Evolutionary conservation across 2,329 filamentous ascomycete species (phyloP).

Genomic region (Aspergillus eucalypticola): DNA sequence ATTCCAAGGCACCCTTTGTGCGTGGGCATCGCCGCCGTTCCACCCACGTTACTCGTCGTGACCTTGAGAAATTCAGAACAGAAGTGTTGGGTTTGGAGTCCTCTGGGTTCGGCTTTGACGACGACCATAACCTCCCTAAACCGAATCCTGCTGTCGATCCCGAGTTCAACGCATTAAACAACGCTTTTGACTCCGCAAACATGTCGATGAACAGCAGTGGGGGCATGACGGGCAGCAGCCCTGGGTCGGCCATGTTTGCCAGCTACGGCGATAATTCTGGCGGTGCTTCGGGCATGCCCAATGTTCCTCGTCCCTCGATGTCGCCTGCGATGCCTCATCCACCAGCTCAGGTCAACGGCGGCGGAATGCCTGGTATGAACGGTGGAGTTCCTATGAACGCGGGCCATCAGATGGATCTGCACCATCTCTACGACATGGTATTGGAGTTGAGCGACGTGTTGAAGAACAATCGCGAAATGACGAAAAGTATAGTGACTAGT

Average conservation of each 20-base stretch:
- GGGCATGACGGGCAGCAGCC: constrained; percentile 29
- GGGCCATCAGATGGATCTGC: constrained; percentile 54
- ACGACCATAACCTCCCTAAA: constrained; percentile 28
- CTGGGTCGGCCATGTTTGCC: constrained; percentile 33
- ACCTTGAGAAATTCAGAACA: constrained; percentile 41
- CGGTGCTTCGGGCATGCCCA: constrained; percentile 33
- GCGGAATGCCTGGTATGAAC: constrained; percentile 41
- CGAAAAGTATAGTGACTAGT: constrained; percentile 50
- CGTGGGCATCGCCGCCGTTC: constrained; percentile 45
- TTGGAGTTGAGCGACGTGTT: constrained; percentile 52
- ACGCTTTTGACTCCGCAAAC: constrained; percentile 35
- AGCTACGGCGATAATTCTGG: constrained; percentile 35
- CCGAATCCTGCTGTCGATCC: constrained; percentile 28
- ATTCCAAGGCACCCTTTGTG: constrained; percentile 37
- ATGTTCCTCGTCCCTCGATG: constrained; percentile 37
- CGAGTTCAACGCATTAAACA: constrained; percentile 37
- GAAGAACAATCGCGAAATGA: constrained; percentile 52
- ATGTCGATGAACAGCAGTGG: constrained; percentile 40
- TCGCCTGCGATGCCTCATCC: constrained; percentile 35
- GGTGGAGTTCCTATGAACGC: constrained; percentile 47
- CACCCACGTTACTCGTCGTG: constrained; percentile 42
- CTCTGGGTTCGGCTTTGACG: constrained; percentile 31
- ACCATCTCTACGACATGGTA: constrained; percentile 53
- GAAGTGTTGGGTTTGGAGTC: constrained; percentile 37
- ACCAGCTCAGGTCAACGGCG: constrained; percentile 37